Evolutionary conservation across 768 basidiomycete genomes (phyloP), one percentile per base, ranked within the genome.

Genomic region (Boletus rubroflammeus): DNA sequence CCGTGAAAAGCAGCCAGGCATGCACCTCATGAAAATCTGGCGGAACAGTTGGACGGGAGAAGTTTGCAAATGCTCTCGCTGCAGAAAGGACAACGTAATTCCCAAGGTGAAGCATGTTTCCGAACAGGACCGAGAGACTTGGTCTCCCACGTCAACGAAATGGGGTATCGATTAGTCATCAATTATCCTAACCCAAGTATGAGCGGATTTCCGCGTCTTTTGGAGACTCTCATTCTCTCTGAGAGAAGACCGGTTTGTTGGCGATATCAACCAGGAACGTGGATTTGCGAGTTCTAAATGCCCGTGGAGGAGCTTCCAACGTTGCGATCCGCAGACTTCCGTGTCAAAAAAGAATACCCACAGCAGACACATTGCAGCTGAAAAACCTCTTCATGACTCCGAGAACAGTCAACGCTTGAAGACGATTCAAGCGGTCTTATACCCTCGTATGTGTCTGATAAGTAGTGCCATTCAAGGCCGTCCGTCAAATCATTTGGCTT

Each of bases 11-110:
- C 38, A 53, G 19, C 13, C 7, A 39, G 39, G 5, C 41, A 23
- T 47, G 55, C 40, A 28, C 38, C 44, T 48, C 55, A 55, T 58
- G 66, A 54, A 69, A 56, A 61, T 66, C 63, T 54, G 66, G 62
- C 54, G 63, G 67, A 63, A 54, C 41, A 40, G 25, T 23, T 41
- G 29, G 28, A 56, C 40, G 38, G 56, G 51, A 32, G 23, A 55
- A 41, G 47, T 53, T 52, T 52, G 43, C 15, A 52, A 57, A 59
- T 38, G 42, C 21, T 6, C 35, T 31, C 28, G 25, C 23, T 47
- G 41, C 36, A 56, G 45, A 28, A 19, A 44, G 40, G n/a, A 39
- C 45, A 15, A 57, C 48, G 47, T 48, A 53, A 58, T 62, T 58
- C 55, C 53, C 56, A 57, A 57, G 54, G 31, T 5, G 39, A 42